phyloP scores from a whole-genome alignment of 2,329 filamentous ascomycete genomes.

The Tolypocladium pustulatum region DNA sequence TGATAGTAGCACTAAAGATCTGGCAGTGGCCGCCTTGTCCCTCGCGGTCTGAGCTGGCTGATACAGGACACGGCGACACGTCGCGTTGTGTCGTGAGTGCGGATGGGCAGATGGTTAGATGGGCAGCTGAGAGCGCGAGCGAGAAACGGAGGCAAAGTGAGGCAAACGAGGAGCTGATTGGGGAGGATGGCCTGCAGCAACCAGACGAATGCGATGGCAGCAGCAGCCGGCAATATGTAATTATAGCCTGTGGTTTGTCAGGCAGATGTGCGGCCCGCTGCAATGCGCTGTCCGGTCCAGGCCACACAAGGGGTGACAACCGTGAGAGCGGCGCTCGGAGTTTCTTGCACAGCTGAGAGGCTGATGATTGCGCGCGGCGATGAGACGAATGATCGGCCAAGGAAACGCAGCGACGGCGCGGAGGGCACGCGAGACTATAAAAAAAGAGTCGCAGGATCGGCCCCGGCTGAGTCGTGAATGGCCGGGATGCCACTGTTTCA shows the following conservation, averaged over 20 bases:
- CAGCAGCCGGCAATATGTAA: not conserved
- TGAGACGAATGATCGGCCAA: not conserved
- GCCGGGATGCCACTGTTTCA: not conserved
- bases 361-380: not conserved
- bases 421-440: not conserved
- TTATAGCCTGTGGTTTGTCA: not conserved
- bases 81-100: not conserved
- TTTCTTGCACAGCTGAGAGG: not conserved
- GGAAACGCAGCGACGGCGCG: not conserved
- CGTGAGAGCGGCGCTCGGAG: not conserved
- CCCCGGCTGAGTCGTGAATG: not conserved
- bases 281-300: not conserved
- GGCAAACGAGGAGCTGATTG: not conserved
- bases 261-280: conserved; percentile 1
- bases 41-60: not conserved
- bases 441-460: not conserved
- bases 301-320: not conserved
- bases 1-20: conserved; percentile 9
- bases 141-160: not conserved
- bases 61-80: not conserved
- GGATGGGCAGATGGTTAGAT: not conserved
- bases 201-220: not conserved
- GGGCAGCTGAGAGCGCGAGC: not conserved
- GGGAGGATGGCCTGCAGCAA: not conserved
- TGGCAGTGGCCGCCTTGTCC: not conserved